phyloP scores from a whole-genome alignment of 352 stramenopile species.

The Aphanomyces stellatus region DNA sequence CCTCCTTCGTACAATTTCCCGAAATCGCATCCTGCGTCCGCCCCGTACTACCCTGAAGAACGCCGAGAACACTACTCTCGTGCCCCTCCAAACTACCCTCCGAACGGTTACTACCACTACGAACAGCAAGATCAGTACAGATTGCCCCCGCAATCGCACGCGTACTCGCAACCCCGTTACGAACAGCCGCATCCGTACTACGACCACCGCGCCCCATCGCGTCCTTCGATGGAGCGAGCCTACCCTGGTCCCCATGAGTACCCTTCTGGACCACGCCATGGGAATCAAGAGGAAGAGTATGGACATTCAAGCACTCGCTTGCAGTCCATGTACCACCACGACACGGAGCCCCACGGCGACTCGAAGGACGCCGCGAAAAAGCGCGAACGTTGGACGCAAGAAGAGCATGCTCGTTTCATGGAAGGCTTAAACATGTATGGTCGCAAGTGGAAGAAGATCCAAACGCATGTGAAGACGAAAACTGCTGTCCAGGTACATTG shows the following conservation, averaged over 20 bases:
- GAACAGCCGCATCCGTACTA: no score
- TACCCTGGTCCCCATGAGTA: neutral
- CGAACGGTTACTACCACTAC: no score
- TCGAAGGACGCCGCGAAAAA: conserved; percentile 16
- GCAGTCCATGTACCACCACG: neutral
- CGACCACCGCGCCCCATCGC: neutral
- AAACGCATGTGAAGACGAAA: conserved; percentile 80
- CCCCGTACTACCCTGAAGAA: neutral
- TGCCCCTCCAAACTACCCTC: no score
- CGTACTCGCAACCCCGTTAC: neutral
- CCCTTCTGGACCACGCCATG: neutral
- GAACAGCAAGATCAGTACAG: no score
- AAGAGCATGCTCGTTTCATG: conserved; percentile 79
- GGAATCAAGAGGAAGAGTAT: conserved; percentile 1
- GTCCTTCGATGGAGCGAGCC: neutral
- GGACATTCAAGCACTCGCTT: neutral
- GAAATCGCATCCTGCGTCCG: neutral
- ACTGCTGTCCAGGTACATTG: conserved; percentile 50
- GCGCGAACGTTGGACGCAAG: conserved; percentile 73
- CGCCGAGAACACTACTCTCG: no score
- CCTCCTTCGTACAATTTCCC: neutral
- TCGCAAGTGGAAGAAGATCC: conserved; percentile 85
- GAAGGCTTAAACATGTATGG: conserved; percentile 77
- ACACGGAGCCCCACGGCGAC: neutral
- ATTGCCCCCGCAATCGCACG: neutral